Percentiles rank a stretch among this genome's conserved stretches.
phyloP scores from a whole-genome alignment of 1,284 basidiomycete genomes.

The Rhodotorula sp. region DNA sequence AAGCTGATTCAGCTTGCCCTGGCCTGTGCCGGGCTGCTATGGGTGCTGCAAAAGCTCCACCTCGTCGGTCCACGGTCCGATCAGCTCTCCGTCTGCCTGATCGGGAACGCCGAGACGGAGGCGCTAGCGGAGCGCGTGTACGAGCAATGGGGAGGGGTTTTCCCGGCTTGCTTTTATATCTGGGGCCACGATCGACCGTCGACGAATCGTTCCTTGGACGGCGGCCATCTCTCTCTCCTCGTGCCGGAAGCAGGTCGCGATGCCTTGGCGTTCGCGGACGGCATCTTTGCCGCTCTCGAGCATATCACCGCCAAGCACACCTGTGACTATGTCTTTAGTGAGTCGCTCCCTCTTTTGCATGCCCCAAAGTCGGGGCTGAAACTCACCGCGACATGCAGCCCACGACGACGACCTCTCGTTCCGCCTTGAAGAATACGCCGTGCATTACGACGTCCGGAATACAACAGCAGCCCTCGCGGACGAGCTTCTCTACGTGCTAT shows the following conservation, averaged over 20 bases:
- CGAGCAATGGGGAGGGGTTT: neutral
- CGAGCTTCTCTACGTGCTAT: constrained; percentile 4
- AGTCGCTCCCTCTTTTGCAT: neutral
- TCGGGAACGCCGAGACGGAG: constrained; percentile 6
- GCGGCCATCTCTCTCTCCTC: neutral
- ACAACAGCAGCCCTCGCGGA: neutral
- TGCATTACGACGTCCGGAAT: neutral
- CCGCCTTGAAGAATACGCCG: neutral
- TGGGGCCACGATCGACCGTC: neutral
- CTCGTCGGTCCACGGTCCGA: too few relatives aligned
- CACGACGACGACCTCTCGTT: constrained; percentile 8
- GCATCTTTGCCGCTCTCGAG: constrained; percentile 10
- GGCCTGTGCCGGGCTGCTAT: too few relatives aligned
- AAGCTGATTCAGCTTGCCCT: too few relatives aligned
- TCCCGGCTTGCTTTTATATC: neutral
- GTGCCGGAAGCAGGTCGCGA: neutral
- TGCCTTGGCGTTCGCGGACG: constrained; percentile 12
- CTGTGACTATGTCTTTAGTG: constrained; percentile 16
- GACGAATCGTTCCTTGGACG: neutral
- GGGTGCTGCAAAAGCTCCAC: too few relatives aligned
- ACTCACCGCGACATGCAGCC: neutral
- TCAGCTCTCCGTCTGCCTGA: neutral
- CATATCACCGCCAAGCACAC: neutral
- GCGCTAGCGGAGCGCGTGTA: neutral
- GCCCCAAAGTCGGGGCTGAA: too few relatives aligned